Base-by-base conservation (phyloP, 2,329 filamentous ascomycete species). In the Neofusicoccum umdonicola region DNA sequence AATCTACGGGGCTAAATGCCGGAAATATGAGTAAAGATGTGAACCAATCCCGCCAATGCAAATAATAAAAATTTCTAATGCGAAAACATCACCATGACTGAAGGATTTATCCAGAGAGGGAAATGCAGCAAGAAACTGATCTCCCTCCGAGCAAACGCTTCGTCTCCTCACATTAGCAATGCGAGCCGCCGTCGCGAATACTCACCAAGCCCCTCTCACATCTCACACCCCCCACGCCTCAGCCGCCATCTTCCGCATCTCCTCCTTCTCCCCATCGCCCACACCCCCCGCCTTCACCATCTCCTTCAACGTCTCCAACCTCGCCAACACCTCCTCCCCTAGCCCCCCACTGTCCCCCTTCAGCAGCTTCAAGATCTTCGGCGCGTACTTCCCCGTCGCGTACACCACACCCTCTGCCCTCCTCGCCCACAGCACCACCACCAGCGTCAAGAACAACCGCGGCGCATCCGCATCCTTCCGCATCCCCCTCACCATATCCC, bases 321-420 rank as follows among this genome's bases (percentile, higher is more conserved):
- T 67, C 34, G 68, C 71, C 60, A 76, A 75, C 52, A 71, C 66
- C 39, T 69, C 73, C 5, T 62, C 61, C 2, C 39, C 54, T 19
- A 69, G 4, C 2, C 58, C 17, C 74, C 35, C 6, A 44, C 15
- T 19, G 0, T 7, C 62, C 3, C 66, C 52, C 63, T 76, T 77
- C 35, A 79, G 63, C 60, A 72, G 66, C 65, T 75, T 79, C 51
- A 79, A 65, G 58, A 79, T 54, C 67, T 75, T 78, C 1, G 77
- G 77, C 45, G 76, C 76, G 65, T 76, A 78, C 66, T 77, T 78
- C 7, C 77, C 77, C 42, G 76, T 78, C 9, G 77, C 76, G 63
- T 79, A 79, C 17, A 79, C 68, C 0, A 79, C 66, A 15, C 76
- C 77, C 19, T 68, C 66, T 8, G 71, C 57, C 15, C 72, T 64